These are phyloP conservation scores for Salisapilia sapeloensis DNA, from an alignment of 352 stramenopile genomes.

Conservation along the genomic window DNA sequence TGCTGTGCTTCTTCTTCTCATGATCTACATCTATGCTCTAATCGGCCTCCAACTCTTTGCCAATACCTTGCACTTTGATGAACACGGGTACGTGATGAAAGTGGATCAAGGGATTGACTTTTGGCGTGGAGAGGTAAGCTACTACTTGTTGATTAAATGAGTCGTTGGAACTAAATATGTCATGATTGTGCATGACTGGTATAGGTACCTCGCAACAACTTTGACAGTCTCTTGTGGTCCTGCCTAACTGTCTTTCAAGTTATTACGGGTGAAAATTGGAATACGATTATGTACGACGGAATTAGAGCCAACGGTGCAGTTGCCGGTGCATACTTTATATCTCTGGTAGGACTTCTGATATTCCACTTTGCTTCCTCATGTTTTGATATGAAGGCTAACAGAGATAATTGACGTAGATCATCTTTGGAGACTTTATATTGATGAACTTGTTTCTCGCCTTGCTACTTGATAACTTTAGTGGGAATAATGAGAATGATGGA, in stretches of 20 bases:
- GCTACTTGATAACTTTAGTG: constrained; percentile 82
- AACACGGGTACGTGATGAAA: constrained; percentile 34
- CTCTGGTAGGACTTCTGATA: constrained; percentile 20
- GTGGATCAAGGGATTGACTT: constrained; percentile 32
- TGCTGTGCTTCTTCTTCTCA: constrained; percentile 86
- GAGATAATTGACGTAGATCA: constrained; percentile 22
- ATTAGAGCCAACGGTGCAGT: constrained; percentile 60
- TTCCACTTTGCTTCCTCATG: not conserved
- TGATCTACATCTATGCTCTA: constrained; percentile 91
- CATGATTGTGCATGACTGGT: not conserved
- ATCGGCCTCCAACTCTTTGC: constrained; percentile 89
- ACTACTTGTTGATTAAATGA: constrained; percentile 1
- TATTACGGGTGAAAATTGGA: constrained; percentile 91
- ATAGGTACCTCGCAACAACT: constrained; percentile 69
- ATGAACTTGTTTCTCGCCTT: constrained; percentile 92
- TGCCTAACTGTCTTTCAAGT: constrained; percentile 85
- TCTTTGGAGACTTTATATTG: constrained; percentile 84
- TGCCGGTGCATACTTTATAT: constrained; percentile 76
- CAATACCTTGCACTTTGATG: constrained; percentile 88
- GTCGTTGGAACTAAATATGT: not conserved
- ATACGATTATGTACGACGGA: constrained; percentile 87
- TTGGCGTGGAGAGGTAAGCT: constrained; percentile 28
- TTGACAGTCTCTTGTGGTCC: constrained; percentile 73
- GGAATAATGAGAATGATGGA: constrained; percentile 35
- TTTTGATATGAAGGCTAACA: not conserved